Evolutionary conservation across 176 grass and related monocot genomes (phyloP), one percentile per base, ranked within the genome.

Genomic region (Otatea glauca): DNA sequence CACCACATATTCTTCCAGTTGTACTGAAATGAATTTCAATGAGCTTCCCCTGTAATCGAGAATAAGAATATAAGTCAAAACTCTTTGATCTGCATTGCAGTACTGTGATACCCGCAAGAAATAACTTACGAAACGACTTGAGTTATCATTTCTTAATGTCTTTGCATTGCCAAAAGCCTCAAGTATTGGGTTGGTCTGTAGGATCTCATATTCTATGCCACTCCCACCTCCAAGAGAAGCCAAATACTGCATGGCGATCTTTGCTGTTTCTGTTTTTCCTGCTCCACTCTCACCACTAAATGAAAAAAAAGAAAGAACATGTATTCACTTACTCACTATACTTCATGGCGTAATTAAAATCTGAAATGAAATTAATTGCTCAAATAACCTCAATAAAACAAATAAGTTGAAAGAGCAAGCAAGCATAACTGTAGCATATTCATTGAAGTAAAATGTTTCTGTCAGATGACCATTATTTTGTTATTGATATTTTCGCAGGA

Each of bases 91-190:
- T 27, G 17, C 14, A 76, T 2, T 79, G 79, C 45, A 78, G 17
- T 86, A 65, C 20, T 56, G 20, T 43, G 43, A 83, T 77, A 76
- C 45, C 65, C 23, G 77, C 12, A 90, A 83, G 39, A 87, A 65
- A 80, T 77, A 86, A 83, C 93, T 96, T 88, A 99, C 96, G 24
- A 99, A 99, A 64, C 96, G 93, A 89, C 96, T 99, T 74, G 96
- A 99, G 65, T 99, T 99, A 77, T 99, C 93, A 87, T 99, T 99
- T 83, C 93, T 88, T 74, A 91, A 84, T 87, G 96, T 99, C 75
- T 95, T 99, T 84, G 96, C 96, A 86, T 99, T 99, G 69, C 96
- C 96, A 92, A 99, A 99, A 73, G 96, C 96, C 87, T 99, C 96
- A 11, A 99, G 93, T 89, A 99, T 96, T 75, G 93, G 93, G 84